phyloP scores from a whole-genome alignment of 139 green algal genomes.

The Medakamo hakoo region DNA sequence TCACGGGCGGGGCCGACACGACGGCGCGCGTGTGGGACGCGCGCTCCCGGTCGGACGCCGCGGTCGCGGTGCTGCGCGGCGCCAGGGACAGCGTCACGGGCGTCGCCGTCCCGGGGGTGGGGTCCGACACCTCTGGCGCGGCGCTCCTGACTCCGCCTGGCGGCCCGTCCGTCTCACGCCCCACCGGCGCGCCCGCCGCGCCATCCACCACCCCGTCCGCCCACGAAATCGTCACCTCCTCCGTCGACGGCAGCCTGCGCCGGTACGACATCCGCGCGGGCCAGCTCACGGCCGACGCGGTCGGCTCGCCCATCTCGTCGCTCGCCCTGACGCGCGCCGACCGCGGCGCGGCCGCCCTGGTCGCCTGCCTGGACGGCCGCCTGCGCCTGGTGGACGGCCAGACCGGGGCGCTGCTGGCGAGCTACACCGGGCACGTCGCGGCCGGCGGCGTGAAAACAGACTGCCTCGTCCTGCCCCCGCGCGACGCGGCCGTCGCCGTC shows the following conservation, averaged over 20 bases:
- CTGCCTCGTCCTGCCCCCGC: not conserved
- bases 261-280: conserved; percentile 75
- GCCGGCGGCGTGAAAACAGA: not conserved
- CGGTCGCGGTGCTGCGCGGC: conserved; percentile 64
- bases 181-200: too few relatives aligned
- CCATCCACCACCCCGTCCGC: conserved; percentile 1
- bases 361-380: conserved; percentile 55
- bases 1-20: conserved; percentile 77
- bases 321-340: conserved; percentile 26
- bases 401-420: conserved; percentile 55
- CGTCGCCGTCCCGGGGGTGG: conserved; percentile 13
- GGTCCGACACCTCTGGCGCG: not conserved
- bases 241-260: conserved; percentile 73
- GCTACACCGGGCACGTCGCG: conserved; percentile 24
- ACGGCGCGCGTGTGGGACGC: conserved; percentile 81
- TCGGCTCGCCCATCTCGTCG: conserved; percentile 55
- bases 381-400: conserved; percentile 43
- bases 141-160: not conserved
- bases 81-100: conserved; percentile 78
- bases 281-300: conserved; percentile 43
- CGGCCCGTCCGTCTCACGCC: not conserved
- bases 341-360: conserved; percentile 42
- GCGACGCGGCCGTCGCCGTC: not conserved
- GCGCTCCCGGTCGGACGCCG: conserved; percentile 46
- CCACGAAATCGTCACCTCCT: conserved; percentile 49